These are phyloP conservation scores for Colletotrichum sp. DNA, from an alignment of 2,329 filamentous ascomycete species.

Conservation along the genomic window DNA sequence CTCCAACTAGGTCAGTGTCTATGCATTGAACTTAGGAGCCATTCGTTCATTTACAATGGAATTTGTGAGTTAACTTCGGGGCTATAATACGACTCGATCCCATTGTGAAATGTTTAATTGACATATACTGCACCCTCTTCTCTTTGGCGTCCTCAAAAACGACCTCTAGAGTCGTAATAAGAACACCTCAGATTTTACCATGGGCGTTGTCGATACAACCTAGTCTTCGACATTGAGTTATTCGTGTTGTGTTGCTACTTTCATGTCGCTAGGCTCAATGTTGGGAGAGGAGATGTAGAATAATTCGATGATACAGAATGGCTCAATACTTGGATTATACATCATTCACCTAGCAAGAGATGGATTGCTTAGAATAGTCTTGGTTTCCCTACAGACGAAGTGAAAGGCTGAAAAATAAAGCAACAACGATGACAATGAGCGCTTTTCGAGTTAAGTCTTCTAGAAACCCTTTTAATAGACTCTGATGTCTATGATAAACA, in stretches of 20 bases:
- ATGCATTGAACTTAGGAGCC: background rate
- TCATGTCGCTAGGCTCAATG: too few species aligned
- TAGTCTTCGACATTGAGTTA: background rate
- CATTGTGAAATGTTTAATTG: accelerated
- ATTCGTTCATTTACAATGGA: background rate
- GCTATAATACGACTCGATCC: background rate
- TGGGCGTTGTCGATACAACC: background rate
- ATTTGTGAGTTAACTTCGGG: background rate
- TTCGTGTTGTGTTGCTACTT: background rate
- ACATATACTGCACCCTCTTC: background rate
- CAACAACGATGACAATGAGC: too few species aligned
- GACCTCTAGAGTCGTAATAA: accelerated
- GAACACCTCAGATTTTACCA: background rate
- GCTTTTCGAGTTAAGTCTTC: accelerated
- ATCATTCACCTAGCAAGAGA: too few species aligned
- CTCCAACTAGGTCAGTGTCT: background rate
- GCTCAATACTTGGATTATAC: too few species aligned
- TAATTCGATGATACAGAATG: too few species aligned
- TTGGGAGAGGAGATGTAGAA: too few species aligned
- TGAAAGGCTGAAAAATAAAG: too few species aligned
- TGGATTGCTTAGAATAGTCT: too few species aligned
- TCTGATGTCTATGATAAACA: too few species aligned
- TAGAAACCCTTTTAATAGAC: too few species aligned
- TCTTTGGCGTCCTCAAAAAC: background rate
- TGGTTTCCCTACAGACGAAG: too few species aligned